A percentile compares a stretch with the other conserved stretches of the same genome.
Conservation (phyloP, 2,329 filamentous ascomycete species). For the Aphanoascus verrucosus region DNA sequence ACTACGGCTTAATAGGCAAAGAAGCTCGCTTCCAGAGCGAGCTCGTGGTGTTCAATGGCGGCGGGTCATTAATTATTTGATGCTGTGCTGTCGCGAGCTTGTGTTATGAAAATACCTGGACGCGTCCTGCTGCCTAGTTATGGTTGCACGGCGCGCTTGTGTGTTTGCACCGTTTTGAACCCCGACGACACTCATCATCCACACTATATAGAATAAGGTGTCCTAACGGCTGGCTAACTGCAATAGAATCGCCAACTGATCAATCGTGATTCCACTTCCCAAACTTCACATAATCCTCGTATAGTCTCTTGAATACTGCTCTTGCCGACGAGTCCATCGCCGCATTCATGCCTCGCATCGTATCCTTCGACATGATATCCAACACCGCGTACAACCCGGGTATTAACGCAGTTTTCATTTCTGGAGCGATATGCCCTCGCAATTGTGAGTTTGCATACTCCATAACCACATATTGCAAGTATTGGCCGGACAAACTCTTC, state of each 20-base stretch:
- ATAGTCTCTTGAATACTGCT: constrained; percentile 44
- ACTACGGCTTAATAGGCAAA: too few relatives aligned
- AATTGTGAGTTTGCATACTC: constrained; percentile 47
- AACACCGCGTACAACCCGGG: constrained; percentile 45
- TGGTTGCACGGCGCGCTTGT: too few relatives aligned
- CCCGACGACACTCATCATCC: too few relatives aligned
- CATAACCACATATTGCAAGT: constrained; percentile 48
- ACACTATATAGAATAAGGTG: too few relatives aligned
- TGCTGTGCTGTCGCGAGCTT: too few relatives aligned
- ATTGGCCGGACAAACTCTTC: constrained; percentile 47
- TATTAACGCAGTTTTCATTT: constrained; percentile 43
- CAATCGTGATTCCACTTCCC: constrained; percentile 40
- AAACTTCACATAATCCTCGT: constrained; percentile 42
- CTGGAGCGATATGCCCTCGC: constrained; percentile 39
- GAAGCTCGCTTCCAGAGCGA: too few relatives aligned
- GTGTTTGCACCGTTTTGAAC: too few relatives aligned
- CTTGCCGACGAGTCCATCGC: constrained; percentile 43
- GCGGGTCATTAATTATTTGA: too few relatives aligned
- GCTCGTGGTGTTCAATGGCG: too few relatives aligned
- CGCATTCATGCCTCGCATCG: constrained; percentile 42
- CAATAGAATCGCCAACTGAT: not conserved
- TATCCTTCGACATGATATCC: constrained; percentile 42
- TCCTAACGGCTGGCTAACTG: too few relatives aligned
- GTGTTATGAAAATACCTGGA: too few relatives aligned
- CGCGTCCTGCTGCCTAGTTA: too few relatives aligned